Conservation (phyloP, 768 basidiomycete species). For the Solioccasus polychromus region DNA sequence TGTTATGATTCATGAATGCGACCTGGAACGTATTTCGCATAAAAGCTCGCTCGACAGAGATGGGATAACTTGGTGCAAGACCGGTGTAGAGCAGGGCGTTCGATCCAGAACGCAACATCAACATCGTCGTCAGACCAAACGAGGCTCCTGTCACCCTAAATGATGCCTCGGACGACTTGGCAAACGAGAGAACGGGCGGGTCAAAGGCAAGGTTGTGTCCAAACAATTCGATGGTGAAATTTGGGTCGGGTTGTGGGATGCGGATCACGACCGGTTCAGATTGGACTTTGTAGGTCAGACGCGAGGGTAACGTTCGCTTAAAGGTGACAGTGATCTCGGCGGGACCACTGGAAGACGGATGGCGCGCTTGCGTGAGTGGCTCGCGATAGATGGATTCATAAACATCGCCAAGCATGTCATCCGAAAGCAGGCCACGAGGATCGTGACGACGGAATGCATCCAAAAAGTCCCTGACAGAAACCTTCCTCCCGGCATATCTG, state of each 20-base stretch:
- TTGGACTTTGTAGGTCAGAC: conserved; percentile 83
- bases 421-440: conserved; percentile 61
- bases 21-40: conserved; percentile 97
- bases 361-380: conserved; percentile 67
- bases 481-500: conserved; percentile 51
- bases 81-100: conserved; percentile 83
- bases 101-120: conserved; percentile 79
- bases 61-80: conserved; percentile 71
- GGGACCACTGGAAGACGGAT: conserved; percentile 37
- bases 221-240: conserved; percentile 76
- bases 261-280: conserved; percentile 86
- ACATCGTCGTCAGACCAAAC: conserved; percentile 77
- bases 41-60: conserved; percentile 87
- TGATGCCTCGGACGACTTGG: conserved; percentile 73
- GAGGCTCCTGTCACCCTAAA: conserved; percentile 89
- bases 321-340: conserved; percentile 60
- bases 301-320: conserved; percentile 70
- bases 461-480: conserved; percentile 77
- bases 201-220: conserved; percentile 91
- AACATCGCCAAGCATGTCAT: conserved; percentile 72
- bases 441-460: conserved; percentile 83
- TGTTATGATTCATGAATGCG: conserved; percentile 69
- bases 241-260: conserved; percentile 81
- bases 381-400: conserved; percentile 77
- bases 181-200: conserved; percentile 78